A percentile compares a stretch with the other conserved stretches of the same genome.
These are phyloP conservation scores for Angophora floribunda DNA, from an alignment of 345 rosid species.

Conservation along the genomic window DNA sequence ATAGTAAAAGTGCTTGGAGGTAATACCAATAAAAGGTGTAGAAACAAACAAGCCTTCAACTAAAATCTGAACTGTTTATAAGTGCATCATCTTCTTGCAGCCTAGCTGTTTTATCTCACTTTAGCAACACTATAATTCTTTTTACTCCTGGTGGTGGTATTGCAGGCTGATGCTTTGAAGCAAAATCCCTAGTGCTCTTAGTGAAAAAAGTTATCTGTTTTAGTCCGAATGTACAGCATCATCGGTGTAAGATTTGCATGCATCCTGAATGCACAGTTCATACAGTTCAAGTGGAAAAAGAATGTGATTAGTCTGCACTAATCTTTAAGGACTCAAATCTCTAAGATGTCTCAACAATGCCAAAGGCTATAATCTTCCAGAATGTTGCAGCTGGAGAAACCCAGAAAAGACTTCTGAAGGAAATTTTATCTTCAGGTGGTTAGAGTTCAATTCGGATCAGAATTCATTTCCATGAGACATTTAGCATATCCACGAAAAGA, in stretches of 20 bases:
- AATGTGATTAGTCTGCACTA: neutral
- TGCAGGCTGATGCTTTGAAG: neutral
- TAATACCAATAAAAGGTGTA: neutral
- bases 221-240: neutral
- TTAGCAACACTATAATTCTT: neutral
- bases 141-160: neutral
- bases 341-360: neutral
- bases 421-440: neutral
- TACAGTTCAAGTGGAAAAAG: neutral
- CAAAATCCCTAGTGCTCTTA: neutral
- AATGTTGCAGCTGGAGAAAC: neutral
- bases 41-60: neutral
- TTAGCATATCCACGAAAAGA: neutral
- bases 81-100: neutral
- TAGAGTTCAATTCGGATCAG: neutral
- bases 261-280: neutral
- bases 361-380: neutral
- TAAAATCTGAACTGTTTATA: neutral
- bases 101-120: neutral
- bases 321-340: neutral
- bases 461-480: neutral
- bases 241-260: neutral
- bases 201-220: neutral
- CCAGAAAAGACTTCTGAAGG: neutral
- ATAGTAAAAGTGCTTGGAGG: neutral